Percentiles rank a stretch among this genome's conserved stretches.
Conservation (phyloP, 2,329 filamentous ascomycete genomes). For the Ophiocordyceps camponoti-leonardi region DNA sequence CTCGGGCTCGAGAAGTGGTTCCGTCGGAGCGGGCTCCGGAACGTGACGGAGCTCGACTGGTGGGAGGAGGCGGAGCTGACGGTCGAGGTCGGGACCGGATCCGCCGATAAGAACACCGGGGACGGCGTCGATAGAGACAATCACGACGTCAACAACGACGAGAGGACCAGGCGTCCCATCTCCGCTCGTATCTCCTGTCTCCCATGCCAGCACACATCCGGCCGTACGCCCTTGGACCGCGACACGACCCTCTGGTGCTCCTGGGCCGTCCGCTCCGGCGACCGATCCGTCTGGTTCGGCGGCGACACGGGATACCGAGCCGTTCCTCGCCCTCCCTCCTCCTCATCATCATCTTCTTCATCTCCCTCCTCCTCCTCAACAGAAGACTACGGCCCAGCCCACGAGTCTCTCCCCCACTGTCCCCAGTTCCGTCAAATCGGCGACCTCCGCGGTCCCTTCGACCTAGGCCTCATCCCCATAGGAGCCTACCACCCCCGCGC, state of each 20-base stretch:
- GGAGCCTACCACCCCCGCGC: slow-evolving; percentile 65
- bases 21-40: slow-evolving; percentile 45
- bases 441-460: slow-evolving; percentile 63
- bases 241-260: slow-evolving; percentile 72
- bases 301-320: slow-evolving; percentile 83
- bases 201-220: slow-evolving; percentile 70
- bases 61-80: slow-evolving; percentile 72
- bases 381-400: slow-evolving; percentile 57
- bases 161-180: slow-evolving; percentile 23
- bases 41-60: slow-evolving; percentile 87
- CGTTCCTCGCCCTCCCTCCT: slow-evolving; percentile 44
- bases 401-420: slow-evolving; percentile 51
- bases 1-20: slow-evolving; percentile 79
- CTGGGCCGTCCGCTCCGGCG: slow-evolving; percentile 61
- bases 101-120: slow-evolving; percentile 6
- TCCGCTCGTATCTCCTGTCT: slow-evolving; percentile 59
- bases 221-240: slow-evolving; percentile 50
- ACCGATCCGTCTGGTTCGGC: slow-evolving; percentile 70
- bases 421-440: slow-evolving; percentile 81
- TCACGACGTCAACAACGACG: background rate
- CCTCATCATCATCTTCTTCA: slow-evolving; percentile 1
- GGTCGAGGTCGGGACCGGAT: slow-evolving; percentile 21
- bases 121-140: background rate
- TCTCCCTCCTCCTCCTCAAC: slow-evolving; percentile 14
- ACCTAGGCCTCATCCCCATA: slow-evolving; percentile 84